Evolutionary conservation across 257 asterid species (phyloP).

Genomic region (Plantago elongata): DNA sequence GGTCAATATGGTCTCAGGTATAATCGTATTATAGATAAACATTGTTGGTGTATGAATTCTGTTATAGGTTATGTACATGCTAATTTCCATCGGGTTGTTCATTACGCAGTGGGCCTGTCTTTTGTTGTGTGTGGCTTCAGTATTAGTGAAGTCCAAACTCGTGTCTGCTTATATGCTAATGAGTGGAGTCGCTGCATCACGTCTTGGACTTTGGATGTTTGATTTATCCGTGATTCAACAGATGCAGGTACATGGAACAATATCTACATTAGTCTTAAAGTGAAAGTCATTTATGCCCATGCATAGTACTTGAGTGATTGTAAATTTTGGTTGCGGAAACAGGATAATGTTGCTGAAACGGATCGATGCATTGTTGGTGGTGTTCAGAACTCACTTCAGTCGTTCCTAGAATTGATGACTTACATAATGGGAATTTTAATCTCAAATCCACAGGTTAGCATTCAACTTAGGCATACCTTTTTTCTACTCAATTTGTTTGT

Average conservation of each 20-base stretch:
- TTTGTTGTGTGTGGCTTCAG: conserved; percentile 61
- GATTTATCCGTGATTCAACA: conserved; percentile 85
- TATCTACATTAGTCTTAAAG: background rate
- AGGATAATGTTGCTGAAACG: conserved; percentile 68
- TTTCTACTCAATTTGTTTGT: background rate
- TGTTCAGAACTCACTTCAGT: conserved; percentile 86
- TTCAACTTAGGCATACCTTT: too few relatives aligned
- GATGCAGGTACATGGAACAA: conserved; percentile 61
- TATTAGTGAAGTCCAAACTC: conserved; percentile 37
- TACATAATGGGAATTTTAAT: conserved; percentile 67
- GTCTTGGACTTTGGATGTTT: conserved; percentile 96
- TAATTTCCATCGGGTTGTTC: background rate
- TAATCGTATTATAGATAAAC: background rate
- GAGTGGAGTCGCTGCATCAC: conserved; percentile 82
- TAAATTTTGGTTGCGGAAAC: conserved; percentile 14
- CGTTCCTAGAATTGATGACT: conserved; percentile 73
- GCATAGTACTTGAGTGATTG: background rate
- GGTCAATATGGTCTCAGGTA: conserved; percentile 98
- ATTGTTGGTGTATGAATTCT: background rate
- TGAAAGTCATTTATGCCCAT: too few relatives aligned
- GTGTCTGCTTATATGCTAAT: conserved; percentile 59
- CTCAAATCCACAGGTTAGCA: conserved; percentile 73
- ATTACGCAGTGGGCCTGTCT: conserved; percentile 75
- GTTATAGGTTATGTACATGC: background rate
- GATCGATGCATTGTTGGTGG: conserved; percentile 87